Base-by-base conservation (phyloP, 345 rosid species). In the Sapria himalayana region DNA sequence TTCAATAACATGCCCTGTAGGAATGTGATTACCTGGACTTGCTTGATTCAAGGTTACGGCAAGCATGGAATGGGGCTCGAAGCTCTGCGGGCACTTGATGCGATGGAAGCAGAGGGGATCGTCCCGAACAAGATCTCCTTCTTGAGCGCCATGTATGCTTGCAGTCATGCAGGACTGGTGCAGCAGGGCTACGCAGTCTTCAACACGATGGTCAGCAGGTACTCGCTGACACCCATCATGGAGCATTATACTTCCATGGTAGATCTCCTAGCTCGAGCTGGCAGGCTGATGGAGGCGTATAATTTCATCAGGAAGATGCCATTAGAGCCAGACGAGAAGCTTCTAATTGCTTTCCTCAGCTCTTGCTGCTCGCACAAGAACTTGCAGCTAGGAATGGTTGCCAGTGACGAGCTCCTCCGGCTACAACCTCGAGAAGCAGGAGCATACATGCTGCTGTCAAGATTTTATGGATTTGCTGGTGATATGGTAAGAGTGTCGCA, bases 231-330 rank as follows among this genome's bases (percentile, higher is more conserved):
- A 18, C 59, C 59, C 12, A 33, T 25, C 1, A 48, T 48, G 54
- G 53, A 55, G 53, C 59, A 55, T 48, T 48, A 55, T 25, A 55
- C 59, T 5, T 39, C 42, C 36, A 55, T 55, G 59, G 59, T 55
- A 21, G 59, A 55, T 35, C 42, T 47, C 10, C 48, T 55, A 4
- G 54, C 49, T 25, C 43, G 54, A 42, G 48, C 60, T 0, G 60
- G 60, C 21, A 8, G 24, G 38, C 44, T 48, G 3, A 14, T 9
- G 1, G 49, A 41, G 22, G 54, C 54, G 5, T 35, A 35, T 17
- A 24, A 17, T 48, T 55, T 55, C 44, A 48, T 55, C 15, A 12
- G 48, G 35, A 37, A 12, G 11, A 55, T 55, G 60, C 54, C 60
- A 17, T 15, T 48, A 22, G 34, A 34, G 14, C 54, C 60, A 1